Conservation (phyloP, 192 early-diverging fungal species). For the Entomortierella chlamydospora region DNA sequence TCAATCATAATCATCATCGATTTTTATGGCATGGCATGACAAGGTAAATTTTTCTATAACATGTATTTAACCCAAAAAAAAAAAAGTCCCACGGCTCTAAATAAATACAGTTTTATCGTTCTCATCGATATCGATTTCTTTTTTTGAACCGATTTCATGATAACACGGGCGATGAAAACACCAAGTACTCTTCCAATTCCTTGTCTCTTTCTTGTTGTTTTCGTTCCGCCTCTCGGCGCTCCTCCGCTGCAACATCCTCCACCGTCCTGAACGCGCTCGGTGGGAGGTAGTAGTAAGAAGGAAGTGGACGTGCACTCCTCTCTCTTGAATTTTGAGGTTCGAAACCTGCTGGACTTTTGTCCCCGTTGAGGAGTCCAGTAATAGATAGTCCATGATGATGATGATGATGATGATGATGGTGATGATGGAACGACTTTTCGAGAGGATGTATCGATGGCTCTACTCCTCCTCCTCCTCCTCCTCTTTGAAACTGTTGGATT, state of each 20-base stretch:
- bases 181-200: slow-evolving; percentile 16
- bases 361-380: too few species aligned
- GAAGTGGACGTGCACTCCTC: background rate
- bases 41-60: too few species aligned
- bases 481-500: background rate
- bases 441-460: background rate
- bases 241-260: slow-evolving; percentile 17
- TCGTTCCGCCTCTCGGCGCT: background rate
- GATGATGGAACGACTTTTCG: too few species aligned
- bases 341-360: background rate
- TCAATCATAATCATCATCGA: too few species aligned
- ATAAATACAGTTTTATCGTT: too few species aligned
- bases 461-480: too few species aligned
- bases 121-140: background rate
- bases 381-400: background rate
- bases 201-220: slow-evolving; percentile 9
- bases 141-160: background rate
- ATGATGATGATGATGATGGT: slow-evolving; percentile 1
- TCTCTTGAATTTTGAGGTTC: too few species aligned
- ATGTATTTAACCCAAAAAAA: too few species aligned
- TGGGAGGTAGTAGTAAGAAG: slow-evolving; percentile 29
- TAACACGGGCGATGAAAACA: slow-evolving; percentile 1
- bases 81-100: background rate
- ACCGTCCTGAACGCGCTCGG: slow-evolving; percentile 36
- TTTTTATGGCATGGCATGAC: too few species aligned